phyloP scores from a whole-genome alignment of 352 stramenopile genomes.

The Pythium myriotylum region DNA sequence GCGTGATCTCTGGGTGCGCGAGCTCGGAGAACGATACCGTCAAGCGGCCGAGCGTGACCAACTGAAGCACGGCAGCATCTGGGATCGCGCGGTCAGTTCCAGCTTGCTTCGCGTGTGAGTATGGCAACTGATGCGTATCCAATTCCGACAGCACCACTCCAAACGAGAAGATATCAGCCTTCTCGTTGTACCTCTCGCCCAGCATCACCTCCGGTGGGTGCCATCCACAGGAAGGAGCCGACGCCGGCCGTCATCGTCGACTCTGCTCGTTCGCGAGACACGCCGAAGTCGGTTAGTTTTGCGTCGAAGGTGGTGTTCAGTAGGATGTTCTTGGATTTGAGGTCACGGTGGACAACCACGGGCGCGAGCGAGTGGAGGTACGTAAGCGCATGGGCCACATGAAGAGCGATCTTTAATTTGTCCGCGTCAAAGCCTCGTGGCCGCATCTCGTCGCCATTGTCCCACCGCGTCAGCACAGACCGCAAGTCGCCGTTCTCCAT shows the following conservation, averaged over 20 bases:
- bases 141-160: constrained; percentile 14
- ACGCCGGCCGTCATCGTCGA: constrained; percentile 9
- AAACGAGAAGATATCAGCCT: constrained; percentile 15
- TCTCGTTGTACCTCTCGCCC: constrained; percentile 9
- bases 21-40: constrained; percentile 38
- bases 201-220: constrained; percentile 12
- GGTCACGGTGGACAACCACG: constrained; percentile 7
- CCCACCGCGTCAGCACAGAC: constrained; percentile 35
- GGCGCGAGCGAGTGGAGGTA: constrained; percentile 9
- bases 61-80: constrained; percentile 2
- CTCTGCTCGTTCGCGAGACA: constrained; percentile 4
- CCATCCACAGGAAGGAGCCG: constrained; percentile 4
- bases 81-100: constrained; percentile 1
- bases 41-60: constrained; percentile 21
- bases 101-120: constrained; percentile 15
- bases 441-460: constrained; percentile 3
- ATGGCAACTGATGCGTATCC: constrained; percentile 37
- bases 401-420: constrained; percentile 7
- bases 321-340: constrained; percentile 14
- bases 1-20: constrained; percentile 27
- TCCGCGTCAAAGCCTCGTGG: constrained; percentile 44
- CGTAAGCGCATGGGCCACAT: constrained; percentile 8
- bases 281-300: constrained; percentile 9
- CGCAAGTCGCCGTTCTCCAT: constrained; percentile 40
- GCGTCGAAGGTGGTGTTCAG: constrained; percentile 12